phyloP scores from a whole-genome alignment of 345 rosid genomes.

The Euphorbia tirucalli region DNA sequence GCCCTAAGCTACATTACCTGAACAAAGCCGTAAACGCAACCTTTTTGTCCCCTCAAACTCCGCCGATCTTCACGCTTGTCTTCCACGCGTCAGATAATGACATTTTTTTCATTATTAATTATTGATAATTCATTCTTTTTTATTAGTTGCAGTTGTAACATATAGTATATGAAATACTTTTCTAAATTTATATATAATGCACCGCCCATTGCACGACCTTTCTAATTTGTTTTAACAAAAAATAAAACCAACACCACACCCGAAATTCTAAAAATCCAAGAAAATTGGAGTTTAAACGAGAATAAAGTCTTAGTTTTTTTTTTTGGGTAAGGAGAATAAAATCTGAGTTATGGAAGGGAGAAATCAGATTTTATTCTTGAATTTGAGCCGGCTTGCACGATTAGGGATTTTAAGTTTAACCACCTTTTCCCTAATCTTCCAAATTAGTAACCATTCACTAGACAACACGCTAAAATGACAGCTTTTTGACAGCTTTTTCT shows the following conservation, averaged over 20 bases:
- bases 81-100: constrained; percentile 26
- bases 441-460: not conserved
- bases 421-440: not conserved
- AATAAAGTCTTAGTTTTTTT: constrained; percentile 31
- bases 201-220: constrained; percentile 46
- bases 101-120: not conserved
- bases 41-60: constrained; percentile 29
- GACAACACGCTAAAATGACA: not conserved
- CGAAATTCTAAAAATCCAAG: not conserved
- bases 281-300: not conserved
- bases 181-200: not conserved
- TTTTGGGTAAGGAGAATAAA: constrained; percentile 29
- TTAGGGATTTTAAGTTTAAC: not conserved
- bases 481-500: constrained; percentile 15
- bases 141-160: too few relatives aligned
- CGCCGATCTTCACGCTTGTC: constrained; percentile 26
- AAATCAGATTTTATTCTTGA: constrained; percentile 29
- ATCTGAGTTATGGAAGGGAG: constrained; percentile 13
- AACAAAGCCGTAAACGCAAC: constrained; percentile 30
- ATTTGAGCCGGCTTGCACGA: constrained; percentile 12
- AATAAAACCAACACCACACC: too few relatives aligned
- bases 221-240: not conserved
- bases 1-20: constrained; percentile 17
- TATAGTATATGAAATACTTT: too few relatives aligned
- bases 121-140: not conserved